Evolutionary conservation across 495 filamentous ascomycete species (phyloP).

Genomic region (Ramalina intermedia): DNA sequence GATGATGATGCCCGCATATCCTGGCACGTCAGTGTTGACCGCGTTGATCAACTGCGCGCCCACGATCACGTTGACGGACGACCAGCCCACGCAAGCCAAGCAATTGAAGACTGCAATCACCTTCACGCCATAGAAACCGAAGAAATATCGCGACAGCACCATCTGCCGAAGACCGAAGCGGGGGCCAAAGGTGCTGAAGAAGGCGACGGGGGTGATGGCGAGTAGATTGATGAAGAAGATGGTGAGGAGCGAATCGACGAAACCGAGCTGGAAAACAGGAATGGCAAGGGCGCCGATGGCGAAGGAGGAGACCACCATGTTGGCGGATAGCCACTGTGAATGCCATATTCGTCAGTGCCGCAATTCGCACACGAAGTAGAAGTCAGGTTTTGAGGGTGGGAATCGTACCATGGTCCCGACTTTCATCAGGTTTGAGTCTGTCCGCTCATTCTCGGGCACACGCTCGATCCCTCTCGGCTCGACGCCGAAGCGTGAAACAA

Average conservation of each 20-base stretch:
- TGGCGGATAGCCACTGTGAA: conserved; percentile 63
- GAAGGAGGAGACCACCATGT: conserved; percentile 74
- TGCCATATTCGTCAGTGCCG: neutral
- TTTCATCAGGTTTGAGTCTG: conserved; percentile 49
- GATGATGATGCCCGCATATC: conserved; percentile 63
- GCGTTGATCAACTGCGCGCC: conserved; percentile 69
- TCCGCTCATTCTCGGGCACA: conserved; percentile 60
- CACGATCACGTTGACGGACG: conserved; percentile 64
- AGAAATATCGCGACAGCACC: conserved; percentile 72
- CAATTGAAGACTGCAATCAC: conserved; percentile 63
- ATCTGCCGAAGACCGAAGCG: conserved; percentile 71
- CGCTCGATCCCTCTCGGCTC: conserved; percentile 73
- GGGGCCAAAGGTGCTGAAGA: conserved; percentile 70
- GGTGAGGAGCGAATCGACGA: conserved; percentile 61
- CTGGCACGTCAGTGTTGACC: conserved; percentile 55
- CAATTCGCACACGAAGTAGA: neutral
- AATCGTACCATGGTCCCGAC: conserved; percentile 58
- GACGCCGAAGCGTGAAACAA: conserved; percentile 54
- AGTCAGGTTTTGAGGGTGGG: neutral
- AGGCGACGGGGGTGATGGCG: conserved; percentile 58
- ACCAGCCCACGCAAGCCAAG: conserved; percentile 65
- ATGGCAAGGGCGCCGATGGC: conserved; percentile 63
- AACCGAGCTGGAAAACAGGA: conserved; percentile 53
- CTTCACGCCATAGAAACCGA: conserved; percentile 60
- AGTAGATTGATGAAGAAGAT: conserved; percentile 70